Base-by-base conservation (phyloP, 2,329 filamentous ascomycete species). In the Blastomyces parvus region DNA sequence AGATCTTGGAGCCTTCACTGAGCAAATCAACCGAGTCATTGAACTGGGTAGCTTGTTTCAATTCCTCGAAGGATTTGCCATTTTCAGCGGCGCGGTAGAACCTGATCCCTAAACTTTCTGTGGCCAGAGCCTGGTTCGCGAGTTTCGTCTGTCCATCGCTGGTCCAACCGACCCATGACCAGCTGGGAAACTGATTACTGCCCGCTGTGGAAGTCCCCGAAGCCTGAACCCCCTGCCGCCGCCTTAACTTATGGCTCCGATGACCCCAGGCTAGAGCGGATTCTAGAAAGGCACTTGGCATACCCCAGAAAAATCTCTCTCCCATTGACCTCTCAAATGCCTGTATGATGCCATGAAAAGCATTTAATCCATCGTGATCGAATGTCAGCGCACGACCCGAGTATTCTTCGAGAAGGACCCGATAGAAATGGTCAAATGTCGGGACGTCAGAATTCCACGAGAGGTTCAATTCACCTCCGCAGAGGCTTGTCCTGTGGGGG, bases 351-450 rank as follows among this genome's bases (percentile, higher is more conserved):
- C 52, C 52, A 27, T 30, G 25, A 27, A 55, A 55, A 33, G 52
- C 52, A n/a, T 55, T 55, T 33, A 55, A 33, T 27, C 52, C 52
- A 33, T 55, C 52, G 14, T 27, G 22, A 2, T 55, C 52, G 25
- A 55, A 55, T 55, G 52, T 55, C 52, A 55, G 52, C 6, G 52
- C 25, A 6, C 52, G 52, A 33, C 52, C 52, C 3, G 52, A 55
- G 27, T 55, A 55, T 9, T 55, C 52, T 3, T 55, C 52, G 13
- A 55, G 27, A 19, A 55, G 52, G 2, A 55, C 27, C 25, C 52
- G 27, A 33, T 55, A 55, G 52, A 55, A 55, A 55, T 55, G 52
- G 14, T 55, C 52, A 33, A 55, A 55, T 30, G 52, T 55, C 27
- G 52, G 52, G 27, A 55, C 6, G 27, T 55, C 52, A 33, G 52